Evolutionary conservation across 495 filamentous ascomycete species (phyloP), one percentile per base, ranked within the genome.

Genomic region (Lentithecium fluviatile): DNA sequence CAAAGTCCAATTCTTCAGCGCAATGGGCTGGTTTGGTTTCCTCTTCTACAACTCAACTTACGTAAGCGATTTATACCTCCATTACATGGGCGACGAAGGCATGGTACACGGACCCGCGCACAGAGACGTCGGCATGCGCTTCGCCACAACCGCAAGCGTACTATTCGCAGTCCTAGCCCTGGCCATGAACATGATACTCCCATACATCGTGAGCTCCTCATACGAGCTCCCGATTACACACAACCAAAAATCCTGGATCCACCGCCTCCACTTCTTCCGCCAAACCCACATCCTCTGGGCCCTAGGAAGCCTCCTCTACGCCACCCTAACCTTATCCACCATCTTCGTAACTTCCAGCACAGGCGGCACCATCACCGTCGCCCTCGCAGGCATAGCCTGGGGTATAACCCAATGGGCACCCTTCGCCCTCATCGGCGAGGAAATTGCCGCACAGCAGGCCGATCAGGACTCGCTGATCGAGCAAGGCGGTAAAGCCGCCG

Each of bases 41-140:
- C 46, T 50, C 21, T 50, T 50, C 26, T 50, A 50, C n/a, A 50
- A n/a, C 46, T 6, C 46, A 15, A 50, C 46, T 25, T 50, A 50
- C 17, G 21, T 24, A 4, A 32, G 46, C 15, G 46, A 50, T 8
- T n/a, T 50, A 5, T 50, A 20, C 46, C 40, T 43, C 40, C 5
- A 43, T 6, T 4, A 43, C 6, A n/a, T 13, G 40, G 19, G 19
- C 13, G 15, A 20, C 5, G 15, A 6, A 6, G 40, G 40, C 19
- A 20, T 20, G 40, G 40, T n/a, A 13, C 15, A 15, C 13, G 40
- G 19, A 6, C 40, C 40, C 5, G 40, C 15, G 40, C 40, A n/a
- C 13, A 43, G 15, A 13, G 40, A 43, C 13, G 4, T 43, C 5
- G 13, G 40, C 13, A 43, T 43, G 40, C 13, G 40, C 5, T 20